A percentile compares a stretch with the other conserved stretches of the same genome.
phyloP scores from a whole-genome alignment of 257 asterid genomes.

The Fraxinus excelsior region DNA sequence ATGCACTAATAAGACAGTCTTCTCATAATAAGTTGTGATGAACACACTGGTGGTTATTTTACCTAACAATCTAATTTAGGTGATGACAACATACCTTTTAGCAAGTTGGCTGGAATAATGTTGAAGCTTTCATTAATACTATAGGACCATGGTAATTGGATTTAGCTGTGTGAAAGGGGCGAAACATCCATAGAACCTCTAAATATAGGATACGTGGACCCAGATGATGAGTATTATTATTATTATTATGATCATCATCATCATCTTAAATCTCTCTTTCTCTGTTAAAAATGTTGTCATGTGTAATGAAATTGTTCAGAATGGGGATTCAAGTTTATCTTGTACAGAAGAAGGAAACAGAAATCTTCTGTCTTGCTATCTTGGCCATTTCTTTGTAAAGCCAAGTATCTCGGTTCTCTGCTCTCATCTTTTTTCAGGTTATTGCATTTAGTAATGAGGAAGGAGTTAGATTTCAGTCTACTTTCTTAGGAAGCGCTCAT shows the following conservation, averaged over 20 bases:
- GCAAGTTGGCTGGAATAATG: neutral
- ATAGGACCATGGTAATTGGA: neutral
- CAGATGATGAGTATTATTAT: too few species aligned
- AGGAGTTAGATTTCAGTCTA: conserved; percentile 96
- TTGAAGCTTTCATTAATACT: neutral
- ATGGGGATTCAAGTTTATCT: neutral
- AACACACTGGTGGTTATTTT: neutral
- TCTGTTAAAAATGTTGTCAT: neutral
- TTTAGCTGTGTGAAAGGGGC: neutral
- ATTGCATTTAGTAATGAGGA: conserved; percentile 98
- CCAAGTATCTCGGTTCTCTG: conserved; percentile 11
- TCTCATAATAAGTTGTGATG: neutral
- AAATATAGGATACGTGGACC: too few species aligned
- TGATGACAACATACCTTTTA: neutral
- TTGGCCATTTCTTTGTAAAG: neutral
- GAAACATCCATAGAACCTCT: too few species aligned
- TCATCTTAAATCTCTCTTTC: too few species aligned
- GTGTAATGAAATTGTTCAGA: neutral
- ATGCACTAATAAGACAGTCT: neutral
- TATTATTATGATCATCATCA: too few species aligned
- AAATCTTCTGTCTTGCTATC: neutral
- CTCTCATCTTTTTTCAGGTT: conserved; percentile 46
- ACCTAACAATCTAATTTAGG: neutral
- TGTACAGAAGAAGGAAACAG: neutral
- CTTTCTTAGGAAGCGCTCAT: conserved; percentile 97